These are phyloP conservation scores for Globisporangium megalacanthum DNA, from an alignment of 352 stramenopile species.

Conservation along the genomic window DNA sequence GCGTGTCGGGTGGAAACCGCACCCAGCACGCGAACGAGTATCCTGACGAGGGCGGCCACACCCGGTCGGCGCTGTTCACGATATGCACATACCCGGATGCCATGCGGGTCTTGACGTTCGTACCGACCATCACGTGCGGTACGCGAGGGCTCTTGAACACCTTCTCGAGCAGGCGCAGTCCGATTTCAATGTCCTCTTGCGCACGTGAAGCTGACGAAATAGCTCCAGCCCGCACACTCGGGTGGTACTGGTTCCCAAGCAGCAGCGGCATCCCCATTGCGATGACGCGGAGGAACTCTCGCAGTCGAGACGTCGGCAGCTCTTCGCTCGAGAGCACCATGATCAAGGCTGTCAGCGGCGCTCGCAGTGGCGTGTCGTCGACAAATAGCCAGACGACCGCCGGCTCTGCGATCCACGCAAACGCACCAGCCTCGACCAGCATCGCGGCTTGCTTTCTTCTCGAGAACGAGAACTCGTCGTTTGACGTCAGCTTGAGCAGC, in stretches of 20 bases:
- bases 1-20: constrained; percentile 27
- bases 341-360: constrained; percentile 33
- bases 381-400: constrained; percentile 29
- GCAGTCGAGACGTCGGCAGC: constrained; percentile 39
- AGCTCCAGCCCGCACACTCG: not conserved
- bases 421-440: constrained; percentile 44
- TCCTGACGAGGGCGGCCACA: constrained; percentile 64
- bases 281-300: constrained; percentile 46
- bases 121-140: constrained; percentile 49
- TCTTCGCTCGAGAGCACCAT: constrained; percentile 40
- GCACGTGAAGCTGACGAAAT: not conserved
- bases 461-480: constrained; percentile 34
- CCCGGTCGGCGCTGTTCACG: constrained; percentile 46
- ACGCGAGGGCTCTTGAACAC: constrained; percentile 37
- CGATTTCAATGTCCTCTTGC: constrained; percentile 24
- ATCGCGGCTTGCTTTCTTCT: constrained; percentile 41
- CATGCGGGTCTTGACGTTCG: constrained; percentile 39
- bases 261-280: constrained; percentile 46
- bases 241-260: constrained; percentile 22
- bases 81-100: constrained; percentile 62
- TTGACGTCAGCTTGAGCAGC: constrained; percentile 37
- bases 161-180: constrained; percentile 36
- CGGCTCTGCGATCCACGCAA: constrained; percentile 49
- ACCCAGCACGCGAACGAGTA: constrained; percentile 81
- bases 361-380: constrained; percentile 28